These are phyloP conservation scores for Phaeophleospora eucalypticola DNA, from an alignment of 2,329 filamentous ascomycete genomes.

Conservation along the genomic window DNA sequence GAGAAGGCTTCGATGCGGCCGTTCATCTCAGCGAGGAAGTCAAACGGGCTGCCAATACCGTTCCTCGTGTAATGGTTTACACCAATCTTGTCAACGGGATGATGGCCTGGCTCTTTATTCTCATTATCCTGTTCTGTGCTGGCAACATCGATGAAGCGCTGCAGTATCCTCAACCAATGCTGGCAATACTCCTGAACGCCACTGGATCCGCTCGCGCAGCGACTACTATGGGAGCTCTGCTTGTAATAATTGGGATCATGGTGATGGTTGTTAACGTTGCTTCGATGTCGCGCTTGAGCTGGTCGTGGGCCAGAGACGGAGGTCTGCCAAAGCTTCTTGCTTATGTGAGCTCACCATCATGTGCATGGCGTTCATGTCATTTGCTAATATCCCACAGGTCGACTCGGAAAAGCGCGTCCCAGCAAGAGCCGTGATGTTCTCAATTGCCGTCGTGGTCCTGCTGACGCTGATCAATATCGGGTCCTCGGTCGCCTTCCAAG, in stretches of 20 bases:
- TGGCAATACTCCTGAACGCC: slow-evolving; percentile 21
- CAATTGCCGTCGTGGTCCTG: slow-evolving; percentile 19
- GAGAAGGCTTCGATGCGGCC: slow-evolving; percentile 18
- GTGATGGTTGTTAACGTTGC: slow-evolving; percentile 19
- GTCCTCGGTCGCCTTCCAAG: slow-evolving; percentile 19
- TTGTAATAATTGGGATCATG: slow-evolving; percentile 12
- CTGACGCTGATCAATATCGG: slow-evolving; percentile 23
- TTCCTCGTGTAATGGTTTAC: slow-evolving; percentile 24
- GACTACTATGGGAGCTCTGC: slow-evolving; percentile 16
- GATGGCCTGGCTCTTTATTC: slow-evolving; percentile 21
- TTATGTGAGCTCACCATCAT: slow-evolving; percentile 14
- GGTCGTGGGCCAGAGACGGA: slow-evolving; percentile 27
- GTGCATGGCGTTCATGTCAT: background rate
- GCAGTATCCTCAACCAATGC: slow-evolving; percentile 19
- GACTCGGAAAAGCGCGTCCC: slow-evolving; percentile 19
- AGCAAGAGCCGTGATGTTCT: slow-evolving; percentile 22
- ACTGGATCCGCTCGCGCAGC: slow-evolving; percentile 18
- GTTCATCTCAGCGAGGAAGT: slow-evolving; percentile 24
- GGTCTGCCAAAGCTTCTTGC: slow-evolving; percentile 22
- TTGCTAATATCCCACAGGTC: slow-evolving; percentile 5
- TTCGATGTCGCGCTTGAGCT: slow-evolving; percentile 24
- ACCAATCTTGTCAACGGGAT: slow-evolving; percentile 22
- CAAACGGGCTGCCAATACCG: slow-evolving; percentile 16
- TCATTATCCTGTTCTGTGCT: slow-evolving; percentile 21
- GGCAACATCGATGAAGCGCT: slow-evolving; percentile 20